Conservation (phyloP, 177 flowering plant species). For the Vitis hybrid region DNA sequence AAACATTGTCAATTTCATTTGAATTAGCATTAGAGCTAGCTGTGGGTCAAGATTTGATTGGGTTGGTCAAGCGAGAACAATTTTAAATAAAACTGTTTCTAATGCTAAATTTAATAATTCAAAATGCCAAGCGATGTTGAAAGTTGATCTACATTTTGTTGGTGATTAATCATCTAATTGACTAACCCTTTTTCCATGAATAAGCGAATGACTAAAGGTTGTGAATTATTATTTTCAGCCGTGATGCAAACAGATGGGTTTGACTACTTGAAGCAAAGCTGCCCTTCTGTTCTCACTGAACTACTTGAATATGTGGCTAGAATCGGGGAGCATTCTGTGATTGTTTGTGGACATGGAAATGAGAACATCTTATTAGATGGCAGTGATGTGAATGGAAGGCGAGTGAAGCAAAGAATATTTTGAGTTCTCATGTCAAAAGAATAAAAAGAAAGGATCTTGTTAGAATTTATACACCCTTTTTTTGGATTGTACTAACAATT, state of each 20-base stretch:
- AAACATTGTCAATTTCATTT: too few relatives aligned
- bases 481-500: conserved; percentile 15
- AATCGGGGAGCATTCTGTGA: conserved; percentile 27
- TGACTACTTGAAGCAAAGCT: conserved; percentile 41
- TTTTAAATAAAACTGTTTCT: too few relatives aligned
- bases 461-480: conserved; percentile 10
- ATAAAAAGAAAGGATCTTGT: conserved; percentile 1
- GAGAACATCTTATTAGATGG: conserved; percentile 28
- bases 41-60: too few relatives aligned
- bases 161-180: too few relatives aligned
- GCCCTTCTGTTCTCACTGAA: conserved; percentile 40
- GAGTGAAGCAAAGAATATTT: conserved; percentile 45
- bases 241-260: conserved; percentile 58
- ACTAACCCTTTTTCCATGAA: neutral
- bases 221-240: conserved; percentile 26
- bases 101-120: too few relatives aligned
- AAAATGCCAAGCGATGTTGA: too few relatives aligned
- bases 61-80: too few relatives aligned
- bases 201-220: neutral
- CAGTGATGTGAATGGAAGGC: conserved; percentile 34
- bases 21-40: too few relatives aligned
- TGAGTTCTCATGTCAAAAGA: conserved; percentile 8
- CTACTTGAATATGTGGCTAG: conserved; percentile 40
- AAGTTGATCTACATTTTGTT: too few relatives aligned
- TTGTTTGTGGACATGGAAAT: conserved; percentile 14